These are phyloP conservation scores for Boletus pseudopeckii DNA, from an alignment of 768 basidiomycete genomes.

Conservation along the genomic window DNA sequence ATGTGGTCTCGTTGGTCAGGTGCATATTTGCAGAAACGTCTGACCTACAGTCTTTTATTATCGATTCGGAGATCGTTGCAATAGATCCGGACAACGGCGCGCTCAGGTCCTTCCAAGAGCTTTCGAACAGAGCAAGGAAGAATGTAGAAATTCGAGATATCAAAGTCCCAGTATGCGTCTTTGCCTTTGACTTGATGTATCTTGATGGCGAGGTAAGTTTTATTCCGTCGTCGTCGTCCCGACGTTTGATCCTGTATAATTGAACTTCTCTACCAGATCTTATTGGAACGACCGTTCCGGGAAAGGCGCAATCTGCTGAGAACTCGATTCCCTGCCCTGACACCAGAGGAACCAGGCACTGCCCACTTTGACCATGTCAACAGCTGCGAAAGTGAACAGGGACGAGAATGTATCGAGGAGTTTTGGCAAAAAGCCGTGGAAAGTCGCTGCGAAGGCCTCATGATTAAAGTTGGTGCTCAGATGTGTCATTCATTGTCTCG, in stretches of 20 bases:
- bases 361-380: slow-evolving; percentile 76
- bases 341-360: slow-evolving; percentile 38
- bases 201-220: slow-evolving; percentile 70
- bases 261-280: slow-evolving; percentile 41
- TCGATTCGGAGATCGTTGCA: slow-evolving; percentile 88
- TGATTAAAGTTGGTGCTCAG: slow-evolving; percentile 68
- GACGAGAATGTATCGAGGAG: slow-evolving; percentile 57
- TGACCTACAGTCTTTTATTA: slow-evolving; percentile 58
- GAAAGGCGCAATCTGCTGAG: slow-evolving; percentile 63
- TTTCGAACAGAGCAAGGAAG: slow-evolving; percentile 82
- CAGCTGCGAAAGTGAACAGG: slow-evolving; percentile 62
- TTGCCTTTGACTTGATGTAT: slow-evolving; percentile 87
- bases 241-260: not conserved
- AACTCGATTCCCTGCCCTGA: slow-evolving; percentile 54
- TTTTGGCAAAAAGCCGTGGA: slow-evolving; percentile 78
- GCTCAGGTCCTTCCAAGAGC: slow-evolving; percentile 79
- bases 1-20: slow-evolving; percentile 60
- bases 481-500: not conserved
- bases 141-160: slow-evolving; percentile 74
- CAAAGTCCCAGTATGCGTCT: slow-evolving; percentile 77
- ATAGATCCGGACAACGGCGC: slow-evolving; percentile 61
- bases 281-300: slow-evolving; percentile 68
- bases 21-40: slow-evolving; percentile 44
- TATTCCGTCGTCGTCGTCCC: not conserved
- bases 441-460: slow-evolving; percentile 85